phyloP scores from a whole-genome alignment of 1,139 yeast species.

The Yamadazyma taylorii region DNA sequence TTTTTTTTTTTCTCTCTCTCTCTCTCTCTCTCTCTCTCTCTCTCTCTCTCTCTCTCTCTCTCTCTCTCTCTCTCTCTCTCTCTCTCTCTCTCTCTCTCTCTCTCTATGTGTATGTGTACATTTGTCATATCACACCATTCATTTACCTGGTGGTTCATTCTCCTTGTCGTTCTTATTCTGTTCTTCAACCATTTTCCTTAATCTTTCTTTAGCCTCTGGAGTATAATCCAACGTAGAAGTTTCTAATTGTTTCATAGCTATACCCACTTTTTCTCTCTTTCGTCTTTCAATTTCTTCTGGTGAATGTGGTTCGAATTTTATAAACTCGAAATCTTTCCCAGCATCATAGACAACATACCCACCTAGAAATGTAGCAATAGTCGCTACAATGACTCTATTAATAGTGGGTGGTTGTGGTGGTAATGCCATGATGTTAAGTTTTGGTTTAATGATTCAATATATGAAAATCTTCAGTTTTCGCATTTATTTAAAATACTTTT shows the following conservation, averaged over 20 bases:
- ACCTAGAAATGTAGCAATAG: conserved; percentile 37
- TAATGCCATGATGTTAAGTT: conserved; percentile 1
- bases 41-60: too few species aligned
- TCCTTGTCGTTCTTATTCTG: conserved; percentile 10
- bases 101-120: too few species aligned
- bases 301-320: conserved; percentile 40
- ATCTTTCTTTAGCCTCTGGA: conserved; percentile 43
- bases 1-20: too few species aligned
- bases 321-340: conserved; percentile 42
- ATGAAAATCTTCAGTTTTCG: not conserved
- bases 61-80: too few species aligned
- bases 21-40: too few species aligned
- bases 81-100: too few species aligned
- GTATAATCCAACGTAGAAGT: conserved; percentile 42
- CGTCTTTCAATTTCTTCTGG: conserved; percentile 43
- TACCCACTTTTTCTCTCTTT: conserved; percentile 32
- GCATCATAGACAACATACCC: conserved; percentile 32
- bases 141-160: not conserved
- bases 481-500: not conserved
- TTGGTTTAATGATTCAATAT: too few species aligned
- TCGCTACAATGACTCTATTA: conserved; percentile 37
- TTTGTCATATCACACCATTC: not conserved
- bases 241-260: conserved; percentile 34
- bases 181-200: conserved; percentile 24
- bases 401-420: conserved; percentile 37